These are phyloP conservation scores for Yarrowia sp. DNA, from an alignment of 805 yeast species.

Conservation along the genomic window DNA sequence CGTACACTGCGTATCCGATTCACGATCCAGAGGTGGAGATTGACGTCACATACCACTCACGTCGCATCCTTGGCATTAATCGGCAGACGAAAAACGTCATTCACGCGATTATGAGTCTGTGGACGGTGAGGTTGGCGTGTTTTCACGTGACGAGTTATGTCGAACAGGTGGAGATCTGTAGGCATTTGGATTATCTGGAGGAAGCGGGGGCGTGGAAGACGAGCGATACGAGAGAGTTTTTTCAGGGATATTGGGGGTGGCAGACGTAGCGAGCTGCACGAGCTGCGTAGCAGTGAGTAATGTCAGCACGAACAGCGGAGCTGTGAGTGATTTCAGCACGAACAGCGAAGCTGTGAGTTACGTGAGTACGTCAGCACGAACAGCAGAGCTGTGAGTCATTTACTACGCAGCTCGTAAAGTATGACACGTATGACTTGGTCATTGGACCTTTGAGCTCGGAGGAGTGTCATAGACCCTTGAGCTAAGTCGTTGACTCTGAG, in stretches of 20 bases:
- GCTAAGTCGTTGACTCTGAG: too few relatives aligned
- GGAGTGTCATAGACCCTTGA: too few relatives aligned
- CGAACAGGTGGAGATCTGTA: slow-evolving; percentile 24
- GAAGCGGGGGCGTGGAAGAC: slow-evolving; percentile 35
- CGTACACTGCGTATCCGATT: slow-evolving; percentile 30
- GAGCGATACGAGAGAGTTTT: slow-evolving; percentile 17
- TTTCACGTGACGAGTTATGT: neutral
- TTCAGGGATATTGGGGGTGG: slow-evolving; percentile 28
- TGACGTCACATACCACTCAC: slow-evolving; percentile 1
- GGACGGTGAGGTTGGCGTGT: slow-evolving; percentile 25
- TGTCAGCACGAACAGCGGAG: neutral
- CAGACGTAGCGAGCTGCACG: neutral
- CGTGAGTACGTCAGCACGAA: too few relatives aligned
- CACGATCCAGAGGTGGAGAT: slow-evolving; percentile 26
- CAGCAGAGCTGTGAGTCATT: too few relatives aligned
- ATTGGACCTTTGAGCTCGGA: too few relatives aligned
- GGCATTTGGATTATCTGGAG: slow-evolving; percentile 20
- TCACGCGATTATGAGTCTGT: slow-evolving; percentile 32
- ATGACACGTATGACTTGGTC: too few relatives aligned
- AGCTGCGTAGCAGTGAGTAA: neutral
- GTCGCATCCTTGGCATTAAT: slow-evolving; percentile 8
- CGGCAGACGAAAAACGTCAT: slow-evolving; percentile 25
- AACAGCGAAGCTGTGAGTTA: too few relatives aligned
- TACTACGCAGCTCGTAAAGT: too few relatives aligned
- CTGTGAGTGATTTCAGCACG: too few relatives aligned